Base-by-base conservation (phyloP, 176 grass and related monocot genomes). In the Zea luxurians region DNA sequence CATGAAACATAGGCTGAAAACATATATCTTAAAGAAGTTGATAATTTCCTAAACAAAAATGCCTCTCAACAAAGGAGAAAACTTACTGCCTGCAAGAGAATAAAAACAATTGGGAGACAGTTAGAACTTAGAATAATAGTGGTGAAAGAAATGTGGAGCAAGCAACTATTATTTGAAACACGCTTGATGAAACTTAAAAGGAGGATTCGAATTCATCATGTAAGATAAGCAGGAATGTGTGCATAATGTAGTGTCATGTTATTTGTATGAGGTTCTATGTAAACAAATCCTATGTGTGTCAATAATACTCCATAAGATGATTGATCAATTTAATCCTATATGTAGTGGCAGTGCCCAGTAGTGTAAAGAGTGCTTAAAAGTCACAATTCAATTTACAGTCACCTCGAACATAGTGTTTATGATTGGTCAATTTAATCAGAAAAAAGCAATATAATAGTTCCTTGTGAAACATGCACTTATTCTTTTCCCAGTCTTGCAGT, bases 71-170 rank as follows among this genome's bases (percentile, higher is more conserved):
- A 21, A 64, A 52, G 21, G 72, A 46, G n/a, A 27, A 64, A 50
- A 83, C 96, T 92, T 94, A 98, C 96, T 90, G 71, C 92, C 94
- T 97, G 94, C 75, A 89, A 83, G 37, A 77, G 65, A 78, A 84
- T 2, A 74, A 66, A 64, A 73, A 38, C 64, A 1, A 79, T 21
- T 16, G 27, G 69, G 77, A n/a, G 2, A 71, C 35, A 38, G 60
- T 89, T 37, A 89, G 74, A 83, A 74, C 37, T 85, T 16, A 89
- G 74, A 74, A 74, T 11, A 79, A 10, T 69, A 46, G 3, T 43
- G 27, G 21, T 64, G 6, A 49, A 58, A 70, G 9, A 66, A 60
- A 62, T 62, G 60, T 62, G 27, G 27, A 62, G 60, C 10, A 62
- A 52, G 10, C 34, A 67, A 68, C 38, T 58, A 74, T 43, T 61